phyloP scores from a whole-genome alignment of 306 rosid genomes.

The Calophaca sinica region DNA sequence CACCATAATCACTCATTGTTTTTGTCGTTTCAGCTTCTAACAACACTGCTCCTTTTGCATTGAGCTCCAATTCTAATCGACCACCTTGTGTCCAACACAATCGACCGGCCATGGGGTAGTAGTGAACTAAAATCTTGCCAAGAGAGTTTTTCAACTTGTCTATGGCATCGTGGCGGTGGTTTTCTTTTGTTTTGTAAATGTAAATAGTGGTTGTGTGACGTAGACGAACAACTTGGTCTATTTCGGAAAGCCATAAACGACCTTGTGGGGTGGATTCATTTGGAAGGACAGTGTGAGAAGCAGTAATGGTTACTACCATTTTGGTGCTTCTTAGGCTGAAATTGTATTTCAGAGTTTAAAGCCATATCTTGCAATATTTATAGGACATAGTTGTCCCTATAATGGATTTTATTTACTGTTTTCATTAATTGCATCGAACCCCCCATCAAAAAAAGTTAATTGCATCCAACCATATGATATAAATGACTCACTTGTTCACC shows the following conservation, averaged over 20 bases:
- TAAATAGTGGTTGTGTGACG: background rate
- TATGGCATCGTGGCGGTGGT: background rate
- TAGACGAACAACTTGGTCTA: background rate
- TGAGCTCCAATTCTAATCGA: conserved; percentile 7
- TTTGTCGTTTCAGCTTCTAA: conserved; percentile 18
- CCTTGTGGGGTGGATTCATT: too few species aligned
- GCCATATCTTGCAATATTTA: too few species aligned
- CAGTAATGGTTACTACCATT: too few species aligned
- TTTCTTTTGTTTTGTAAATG: conserved; percentile 26
- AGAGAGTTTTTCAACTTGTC: conserved; percentile 30
- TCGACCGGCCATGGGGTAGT: conserved; percentile 45
- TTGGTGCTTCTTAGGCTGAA: too few species aligned
- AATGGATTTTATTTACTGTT: too few species aligned
- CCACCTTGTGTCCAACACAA: background rate
- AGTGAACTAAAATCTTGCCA: conserved; percentile 26
- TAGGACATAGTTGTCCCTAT: too few species aligned
- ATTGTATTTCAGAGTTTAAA: too few species aligned
- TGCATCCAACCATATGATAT: too few species aligned
- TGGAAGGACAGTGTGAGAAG: too few species aligned
- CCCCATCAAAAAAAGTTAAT: too few species aligned
- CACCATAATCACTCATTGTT: conserved; percentile 25
- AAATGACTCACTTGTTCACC: too few species aligned
- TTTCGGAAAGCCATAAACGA: conserved; percentile 16
- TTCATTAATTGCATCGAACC: too few species aligned
- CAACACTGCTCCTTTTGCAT: conserved; percentile 29